Evolutionary conservation across 2,329 filamentous ascomycete species (phyloP).

Genomic region (Beauveria varroae): DNA sequence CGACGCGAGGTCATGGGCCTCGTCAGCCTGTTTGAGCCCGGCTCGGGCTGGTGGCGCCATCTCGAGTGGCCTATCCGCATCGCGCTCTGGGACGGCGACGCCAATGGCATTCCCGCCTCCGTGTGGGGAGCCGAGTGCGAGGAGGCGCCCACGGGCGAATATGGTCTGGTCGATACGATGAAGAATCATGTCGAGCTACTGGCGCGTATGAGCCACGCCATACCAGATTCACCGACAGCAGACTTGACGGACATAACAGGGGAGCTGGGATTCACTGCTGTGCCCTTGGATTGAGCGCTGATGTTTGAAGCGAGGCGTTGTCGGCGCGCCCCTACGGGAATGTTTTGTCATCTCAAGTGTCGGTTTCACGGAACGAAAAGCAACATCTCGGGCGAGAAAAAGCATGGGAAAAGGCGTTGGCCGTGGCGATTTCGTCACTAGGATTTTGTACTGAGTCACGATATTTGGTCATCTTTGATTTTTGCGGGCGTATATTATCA

Average conservation of each 20-base stretch:
- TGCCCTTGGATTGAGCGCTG: constrained; percentile 7
- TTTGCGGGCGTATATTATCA: not conserved
- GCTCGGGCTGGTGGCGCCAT: constrained; percentile 54
- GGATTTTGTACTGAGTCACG: not conserved
- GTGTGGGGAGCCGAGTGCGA: constrained; percentile 49
- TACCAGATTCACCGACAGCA: constrained; percentile 12
- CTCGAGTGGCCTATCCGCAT: constrained; percentile 55
- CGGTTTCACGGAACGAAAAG: constrained; percentile 7
- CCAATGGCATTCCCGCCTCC: constrained; percentile 43
- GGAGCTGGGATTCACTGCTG: constrained; percentile 22
- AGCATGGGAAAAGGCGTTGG: constrained; percentile 4
- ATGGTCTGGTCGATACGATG: constrained; percentile 28
- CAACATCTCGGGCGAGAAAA: not conserved
- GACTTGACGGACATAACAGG: constrained; percentile 20
- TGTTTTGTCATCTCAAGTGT: not conserved
- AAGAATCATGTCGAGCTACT: constrained; percentile 34
- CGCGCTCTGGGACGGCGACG: constrained; percentile 45
- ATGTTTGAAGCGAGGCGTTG: not conserved
- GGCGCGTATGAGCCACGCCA: constrained; percentile 25
- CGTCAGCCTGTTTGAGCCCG: constrained; percentile 49
- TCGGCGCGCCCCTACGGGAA: not conserved
- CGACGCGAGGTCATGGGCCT: constrained; percentile 59
- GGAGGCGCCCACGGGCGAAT: constrained; percentile 30
- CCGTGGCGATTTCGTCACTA: not conserved
- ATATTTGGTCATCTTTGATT: not conserved